Evolutionary conservation across 257 asterid genomes (phyloP), one percentile per base, ranked within the genome.

Genomic region (Salvia rosmarinus): DNA sequence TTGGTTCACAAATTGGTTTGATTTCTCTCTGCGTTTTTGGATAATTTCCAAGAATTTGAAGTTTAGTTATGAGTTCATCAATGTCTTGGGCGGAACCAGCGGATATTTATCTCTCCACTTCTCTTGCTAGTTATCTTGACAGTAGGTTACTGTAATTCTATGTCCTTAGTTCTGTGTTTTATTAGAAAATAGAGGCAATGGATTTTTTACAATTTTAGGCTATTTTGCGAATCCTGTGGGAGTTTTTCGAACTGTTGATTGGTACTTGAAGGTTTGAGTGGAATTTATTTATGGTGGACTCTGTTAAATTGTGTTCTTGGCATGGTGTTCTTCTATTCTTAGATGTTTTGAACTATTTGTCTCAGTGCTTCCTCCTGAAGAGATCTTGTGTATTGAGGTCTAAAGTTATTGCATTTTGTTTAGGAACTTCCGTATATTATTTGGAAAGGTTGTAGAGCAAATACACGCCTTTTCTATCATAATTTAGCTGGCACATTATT

Each of bases 51-150:
- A 82, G 82, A 84, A 73, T 11, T 79, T 83, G 82, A 74, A 85
- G 44, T 68, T 55, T 71, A 73, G 55, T 17, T 44, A 74, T 61
- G 80, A 78, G 79, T 58, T 75, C 83, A 71, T 61, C 87, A 71
- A 92, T 90, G 98, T 88, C 96, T 82, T 92, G 97, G 97, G 96
- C 96, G 37, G 89, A 94, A 35, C 93, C 98, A 62, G 98, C 89
- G 72, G 98, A 92, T 78, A 82, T 90, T 65, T 82, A 84, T 80
- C 96, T 88, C 44, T 92, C 98, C 51, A 92, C 98, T 57, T 92
- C 98, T 79, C 98, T 92, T 75, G 98, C 98, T 68, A 87, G 95
- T 78, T 92, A 92, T 82, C 98, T 92, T 52, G 98, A 92, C 81
- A 92, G 98, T 92, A 80, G 85, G 95, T 74, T 64, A 20, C 14